Base-by-base conservation (phyloP, 2,329 filamentous ascomycete genomes). In the Paecilomyces formosus region DNA sequence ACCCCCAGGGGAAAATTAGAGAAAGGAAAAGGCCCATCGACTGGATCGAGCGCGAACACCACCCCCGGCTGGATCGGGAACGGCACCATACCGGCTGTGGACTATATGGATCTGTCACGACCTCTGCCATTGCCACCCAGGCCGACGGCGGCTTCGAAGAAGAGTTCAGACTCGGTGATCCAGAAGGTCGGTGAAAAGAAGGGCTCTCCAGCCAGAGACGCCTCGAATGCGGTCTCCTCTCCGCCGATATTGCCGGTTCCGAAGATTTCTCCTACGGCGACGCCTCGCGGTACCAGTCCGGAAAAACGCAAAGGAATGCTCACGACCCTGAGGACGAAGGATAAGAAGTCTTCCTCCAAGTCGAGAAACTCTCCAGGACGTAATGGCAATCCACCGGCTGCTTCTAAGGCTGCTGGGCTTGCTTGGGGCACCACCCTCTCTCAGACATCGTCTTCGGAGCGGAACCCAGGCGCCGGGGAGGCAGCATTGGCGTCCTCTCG, bases 31-130 rank as follows among this genome's bases (percentile, higher is more conserved):
- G 67, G 64, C n/a, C 63, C 71, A 45, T 65, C 63, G 56, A 66
- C 63, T 54, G 33, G 64, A 21, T 67, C 64, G 21, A 60, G 59
- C 31, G 60, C 56, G 15, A 52, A 6, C 21, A 54, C 53, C 53
- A 68, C 72, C 9, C 70, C 74, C 11, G 86, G 84, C 3, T 92
- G 85, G 80, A 88, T 96, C 66, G 92, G 90, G 49, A 82, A 87
- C 62, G 89, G 90, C 12, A 94, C 90, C 1, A 87, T 96, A 62
- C 90, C 90, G 53, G 88, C 89, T 7, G 84, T 92, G 54, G 86
- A 82, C 60, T 96, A 95, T 70, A 83, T 86, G 3, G 88, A 95
- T 65, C 79, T 96, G n/a, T 88, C 89, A n/a, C 85, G 86, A 58
- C 88, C 88, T 12, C 75, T 85, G 12, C 76, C 81, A 54, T 80